Base-by-base conservation (phyloP, 805 yeast genomes). In the Metschnikowia cerradonensis region DNA sequence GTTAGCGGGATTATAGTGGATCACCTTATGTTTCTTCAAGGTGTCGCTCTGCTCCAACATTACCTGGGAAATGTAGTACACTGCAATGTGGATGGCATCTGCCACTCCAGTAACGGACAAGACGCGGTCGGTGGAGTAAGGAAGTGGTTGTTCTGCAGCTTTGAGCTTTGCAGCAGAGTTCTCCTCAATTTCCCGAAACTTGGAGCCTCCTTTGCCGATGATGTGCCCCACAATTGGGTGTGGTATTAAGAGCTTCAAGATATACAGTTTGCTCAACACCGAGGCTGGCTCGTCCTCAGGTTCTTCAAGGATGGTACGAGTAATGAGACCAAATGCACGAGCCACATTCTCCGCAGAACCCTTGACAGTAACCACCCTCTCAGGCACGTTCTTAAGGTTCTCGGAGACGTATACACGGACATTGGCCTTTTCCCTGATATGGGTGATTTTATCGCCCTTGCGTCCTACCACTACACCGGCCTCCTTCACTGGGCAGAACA, bases 41-140 rank as follows among this genome's bases (percentile, higher is more conserved):
- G 67, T 57, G 54, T 78, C 82, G 53, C 79, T 78, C 61, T 83
- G 84, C 55, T 82, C 85, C 47, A 82, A 63, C 49, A 84, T 75
- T 3, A 87, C 84, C 64, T 83, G 86, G 1, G 87, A 83, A 50
- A 87, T 76, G 63, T 84, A 86, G 66, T 84, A 88, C 0, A 83
- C 74, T 8, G 96, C 96, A 58, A 88, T 87, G 62, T 88, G 95
- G 39, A 90, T 80, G 1, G 96, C 90, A 68, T 89, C 96, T 1
- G 90, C 90, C 13, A 87, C 92, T 6, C 96, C 96, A 4, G 78
- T 72, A 6, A 89, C 78, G 22, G 82, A 75, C 44, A 90, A 70
- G 19, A 86, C 73, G 52, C 96, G 76, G 64, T 90, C 96, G 14
- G 90, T 88, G 0, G 92, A 85, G 53, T 78, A 79, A 1, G 94